phyloP scores from a whole-genome alignment of 164 flowering plant species.

The Annona cherimola region DNA sequence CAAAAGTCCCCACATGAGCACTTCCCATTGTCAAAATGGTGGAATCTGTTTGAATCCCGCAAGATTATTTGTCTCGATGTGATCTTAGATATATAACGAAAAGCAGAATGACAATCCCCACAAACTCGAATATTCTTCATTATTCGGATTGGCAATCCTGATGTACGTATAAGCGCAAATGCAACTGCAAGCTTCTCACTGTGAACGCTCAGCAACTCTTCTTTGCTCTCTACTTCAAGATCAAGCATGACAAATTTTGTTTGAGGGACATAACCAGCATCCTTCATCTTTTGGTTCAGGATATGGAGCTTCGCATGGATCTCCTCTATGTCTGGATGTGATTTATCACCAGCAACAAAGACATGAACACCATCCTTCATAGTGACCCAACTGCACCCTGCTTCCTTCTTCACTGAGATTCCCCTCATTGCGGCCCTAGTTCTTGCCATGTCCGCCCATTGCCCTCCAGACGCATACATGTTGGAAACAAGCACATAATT shows the following conservation, averaged over 20 bases:
- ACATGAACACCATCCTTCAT: conserved; percentile 89
- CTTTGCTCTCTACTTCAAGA: conserved; percentile 78
- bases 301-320: conserved; percentile 64
- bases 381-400: conserved; percentile 90
- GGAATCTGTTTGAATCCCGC: conserved; percentile 81
- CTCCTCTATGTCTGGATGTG: conserved; percentile 57
- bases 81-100: conserved; percentile 60
- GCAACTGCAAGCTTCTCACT: conserved; percentile 89
- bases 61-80: conserved; percentile 52
- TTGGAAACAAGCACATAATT: conserved; percentile 78
- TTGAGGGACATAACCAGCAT: conserved; percentile 67
- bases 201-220: conserved; percentile 72
- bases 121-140: conserved; percentile 88
- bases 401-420: conserved; percentile 68
- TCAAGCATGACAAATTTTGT: conserved; percentile 65
- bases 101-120: conserved; percentile 85
- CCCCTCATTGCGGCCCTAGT: conserved; percentile 52
- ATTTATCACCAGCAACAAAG: conserved; percentile 75
- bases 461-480: conserved; percentile 76
- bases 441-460: conserved; percentile 67
- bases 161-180: conserved; percentile 61
- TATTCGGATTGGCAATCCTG: conserved; percentile 64
- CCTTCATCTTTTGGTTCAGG: conserved; percentile 56
- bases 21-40: conserved; percentile 74
- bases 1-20: conserved; percentile 87